phyloP scores from a whole-genome alignment of 768 basidiomycete genomes.

The Lactarius sanguifluus region DNA sequence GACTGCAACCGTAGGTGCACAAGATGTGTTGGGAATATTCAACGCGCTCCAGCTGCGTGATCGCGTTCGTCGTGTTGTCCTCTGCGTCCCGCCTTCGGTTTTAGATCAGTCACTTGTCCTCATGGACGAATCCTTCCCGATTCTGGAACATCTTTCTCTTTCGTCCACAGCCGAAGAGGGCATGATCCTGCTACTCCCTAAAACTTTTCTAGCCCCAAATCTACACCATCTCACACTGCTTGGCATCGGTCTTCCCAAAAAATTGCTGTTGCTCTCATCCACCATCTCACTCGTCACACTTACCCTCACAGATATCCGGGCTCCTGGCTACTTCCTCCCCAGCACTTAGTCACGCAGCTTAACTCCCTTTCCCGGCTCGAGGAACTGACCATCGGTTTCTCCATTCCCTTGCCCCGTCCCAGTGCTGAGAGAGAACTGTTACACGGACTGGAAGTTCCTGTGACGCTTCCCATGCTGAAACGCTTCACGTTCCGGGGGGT shows the following conservation, averaged over 20 bases:
- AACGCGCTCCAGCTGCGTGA: background rate
- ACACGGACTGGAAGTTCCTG: background rate
- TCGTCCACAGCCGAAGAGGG: background rate
- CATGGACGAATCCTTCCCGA: constrained; percentile 3
- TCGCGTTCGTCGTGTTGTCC: background rate
- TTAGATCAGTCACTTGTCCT: background rate
- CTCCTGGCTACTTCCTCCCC: background rate
- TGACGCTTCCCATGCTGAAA: constrained; percentile 1
- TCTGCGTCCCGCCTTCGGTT: background rate
- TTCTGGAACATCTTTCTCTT: background rate
- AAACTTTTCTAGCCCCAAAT: background rate
- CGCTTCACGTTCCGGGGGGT: background rate
- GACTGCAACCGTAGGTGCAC: too few species aligned
- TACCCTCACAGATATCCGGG: background rate
- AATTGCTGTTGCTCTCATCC: background rate
- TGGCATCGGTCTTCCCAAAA: constrained; percentile 1
- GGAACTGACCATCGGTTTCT: constrained; percentile 11
- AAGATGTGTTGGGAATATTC: background rate
- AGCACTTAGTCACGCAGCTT: background rate
- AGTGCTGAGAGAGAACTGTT: background rate
- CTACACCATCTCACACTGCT: background rate
- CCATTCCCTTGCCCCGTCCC: background rate
- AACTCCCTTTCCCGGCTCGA: background rate
- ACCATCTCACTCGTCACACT: background rate
- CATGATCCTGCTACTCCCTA: background rate